Evolutionary conservation across 306 rosid species (phyloP).

Genomic region (Castanopsis chinensis): DNA sequence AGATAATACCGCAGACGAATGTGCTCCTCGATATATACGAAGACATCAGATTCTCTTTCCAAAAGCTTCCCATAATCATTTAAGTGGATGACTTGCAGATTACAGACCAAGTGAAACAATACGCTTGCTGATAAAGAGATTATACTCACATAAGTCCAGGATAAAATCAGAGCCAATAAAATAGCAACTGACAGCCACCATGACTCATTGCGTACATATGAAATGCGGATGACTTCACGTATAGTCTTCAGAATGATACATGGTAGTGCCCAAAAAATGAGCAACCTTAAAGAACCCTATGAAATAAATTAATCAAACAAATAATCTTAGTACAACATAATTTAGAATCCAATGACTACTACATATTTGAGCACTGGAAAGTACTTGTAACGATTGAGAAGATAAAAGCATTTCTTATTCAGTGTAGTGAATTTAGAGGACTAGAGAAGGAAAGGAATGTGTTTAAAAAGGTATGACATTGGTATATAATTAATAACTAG

Average conservation of each 20-base stretch:
- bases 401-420: neutral
- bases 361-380: neutral
- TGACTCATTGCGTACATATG: slow-evolving; percentile 39
- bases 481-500: neutral
- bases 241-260: slow-evolving; percentile 58
- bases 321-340: neutral
- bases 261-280: slow-evolving; percentile 55
- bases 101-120: slow-evolving; percentile 82
- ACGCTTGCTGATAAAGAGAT: slow-evolving; percentile 72
- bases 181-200: slow-evolving; percentile 53
- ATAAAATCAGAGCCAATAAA: slow-evolving; percentile 40
- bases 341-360: neutral
- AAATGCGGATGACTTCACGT: slow-evolving; percentile 54
- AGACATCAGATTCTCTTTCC: slow-evolving; percentile 63
- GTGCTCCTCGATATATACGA: slow-evolving; percentile 72
- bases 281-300: slow-evolving; percentile 60
- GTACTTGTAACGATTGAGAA: neutral
- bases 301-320: neutral
- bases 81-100: slow-evolving; percentile 79
- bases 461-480: neutral
- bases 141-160: slow-evolving; percentile 77
- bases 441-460: neutral
- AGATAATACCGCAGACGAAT: slow-evolving; percentile 68
- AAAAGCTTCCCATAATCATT: slow-evolving; percentile 72
- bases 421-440: neutral